These are phyloP conservation scores for Phalaenopsis aphrodite DNA, from an alignment of 106 monocot species.

Conservation along the genomic window DNA sequence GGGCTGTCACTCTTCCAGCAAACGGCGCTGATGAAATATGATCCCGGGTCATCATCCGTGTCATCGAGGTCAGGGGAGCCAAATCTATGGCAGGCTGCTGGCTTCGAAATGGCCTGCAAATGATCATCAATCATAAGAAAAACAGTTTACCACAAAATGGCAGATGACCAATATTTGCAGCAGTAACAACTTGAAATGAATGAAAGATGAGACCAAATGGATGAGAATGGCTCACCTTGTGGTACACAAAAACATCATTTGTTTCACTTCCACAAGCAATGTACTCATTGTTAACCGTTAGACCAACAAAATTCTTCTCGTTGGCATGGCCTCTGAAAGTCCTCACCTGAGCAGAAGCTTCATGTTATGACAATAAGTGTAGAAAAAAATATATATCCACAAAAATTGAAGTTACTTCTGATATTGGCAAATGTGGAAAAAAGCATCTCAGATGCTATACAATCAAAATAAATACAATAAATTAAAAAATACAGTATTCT, in stretches of 20 bases:
- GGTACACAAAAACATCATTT: constrained; percentile 92
- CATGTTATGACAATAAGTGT: background rate
- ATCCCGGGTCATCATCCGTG: constrained; percentile 59
- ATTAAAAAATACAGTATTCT: no score
- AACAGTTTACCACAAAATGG: background rate
- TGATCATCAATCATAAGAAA: background rate
- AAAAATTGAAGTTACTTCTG: background rate
- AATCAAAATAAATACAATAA: background rate
- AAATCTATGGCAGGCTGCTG: constrained; percentile 79
- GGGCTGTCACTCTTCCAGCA: constrained; percentile 98
- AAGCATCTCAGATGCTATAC: background rate
- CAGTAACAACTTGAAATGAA: background rate
- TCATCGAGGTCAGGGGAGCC: constrained; percentile 75
- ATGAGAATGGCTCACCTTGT: constrained; percentile 46
- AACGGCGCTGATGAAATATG: constrained; percentile 94
- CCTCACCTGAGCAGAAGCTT: constrained; percentile 46
- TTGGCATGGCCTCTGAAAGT: constrained; percentile 91
- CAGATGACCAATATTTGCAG: no score
- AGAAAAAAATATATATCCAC: background rate
- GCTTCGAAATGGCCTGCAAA: constrained; percentile 77
- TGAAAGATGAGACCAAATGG: background rate
- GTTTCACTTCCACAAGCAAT: constrained; percentile 98
- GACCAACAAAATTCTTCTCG: constrained; percentile 97
- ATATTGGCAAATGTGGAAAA: background rate
- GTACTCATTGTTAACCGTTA: constrained; percentile 85